phyloP scores from a whole-genome alignment of 495 filamentous ascomycete genomes.

The Ramalina intermedia region DNA sequence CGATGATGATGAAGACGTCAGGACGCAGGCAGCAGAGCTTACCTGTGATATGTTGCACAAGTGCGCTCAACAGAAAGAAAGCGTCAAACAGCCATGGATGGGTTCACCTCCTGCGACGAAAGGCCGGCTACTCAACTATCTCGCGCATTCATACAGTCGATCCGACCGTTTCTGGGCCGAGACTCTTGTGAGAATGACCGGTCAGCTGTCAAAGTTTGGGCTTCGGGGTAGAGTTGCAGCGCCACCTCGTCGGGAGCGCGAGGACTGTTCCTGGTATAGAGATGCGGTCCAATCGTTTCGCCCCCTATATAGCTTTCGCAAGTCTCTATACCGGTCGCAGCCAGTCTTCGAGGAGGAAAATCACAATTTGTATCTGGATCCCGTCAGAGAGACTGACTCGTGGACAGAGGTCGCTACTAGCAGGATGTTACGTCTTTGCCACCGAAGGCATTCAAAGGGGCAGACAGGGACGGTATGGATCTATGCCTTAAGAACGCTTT shows the following conservation, averaged over 20 bases:
- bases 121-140: too few species aligned
- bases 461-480: neutral
- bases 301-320: constrained; percentile 17
- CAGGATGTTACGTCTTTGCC: neutral
- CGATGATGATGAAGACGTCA: constrained; percentile 85
- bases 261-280: neutral
- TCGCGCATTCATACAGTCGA: too few species aligned
- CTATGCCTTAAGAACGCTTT: neutral
- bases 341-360: constrained; percentile 77
- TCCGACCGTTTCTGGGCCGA: neutral
- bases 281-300: neutral
- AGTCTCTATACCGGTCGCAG: constrained; percentile 45
- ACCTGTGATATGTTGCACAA: constrained; percentile 5
- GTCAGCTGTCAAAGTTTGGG: neutral
- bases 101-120: too few species aligned
- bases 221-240: neutral
- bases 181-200: neutral
- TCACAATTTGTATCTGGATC: constrained; percentile 79
- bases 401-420: constrained; percentile 36
- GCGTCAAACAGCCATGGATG: too few species aligned
- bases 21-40: constrained; percentile 43
- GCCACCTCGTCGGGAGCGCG: neutral
- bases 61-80: too few species aligned
- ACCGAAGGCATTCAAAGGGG: neutral
- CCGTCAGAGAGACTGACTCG: constrained; percentile 48